Evolutionary conservation across 768 basidiomycete genomes (phyloP).

Genomic region (Tylopilus rubrobrunneus): DNA sequence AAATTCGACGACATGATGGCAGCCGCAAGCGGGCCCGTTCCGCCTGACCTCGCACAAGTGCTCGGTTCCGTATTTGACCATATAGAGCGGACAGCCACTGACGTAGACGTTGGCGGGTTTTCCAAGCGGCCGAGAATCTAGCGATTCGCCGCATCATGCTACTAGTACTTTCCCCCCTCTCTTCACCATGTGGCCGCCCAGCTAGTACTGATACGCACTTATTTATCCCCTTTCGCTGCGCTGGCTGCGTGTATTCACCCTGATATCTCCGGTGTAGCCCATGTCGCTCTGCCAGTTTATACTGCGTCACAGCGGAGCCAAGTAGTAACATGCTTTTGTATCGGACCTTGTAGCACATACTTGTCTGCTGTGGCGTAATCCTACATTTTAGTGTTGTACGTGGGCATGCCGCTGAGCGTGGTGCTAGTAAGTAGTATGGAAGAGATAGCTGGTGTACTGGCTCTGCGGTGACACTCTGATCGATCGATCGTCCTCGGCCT

Average conservation of each 20-base stretch:
- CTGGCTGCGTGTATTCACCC: background rate
- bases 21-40: slow-evolving; percentile 28
- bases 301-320: background rate
- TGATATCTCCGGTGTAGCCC: background rate
- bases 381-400: no score
- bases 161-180: background rate
- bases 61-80: slow-evolving; percentile 33
- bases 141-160: background rate
- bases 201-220: background rate
- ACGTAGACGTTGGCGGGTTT: slow-evolving; percentile 22
- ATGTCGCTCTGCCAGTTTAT: slow-evolving; percentile 1
- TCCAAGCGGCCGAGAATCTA: slow-evolving; percentile 28
- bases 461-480: no score
- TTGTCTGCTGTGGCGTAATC: slow-evolving; percentile 6
- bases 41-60: slow-evolving; percentile 30
- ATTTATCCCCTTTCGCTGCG: slow-evolving; percentile 1
- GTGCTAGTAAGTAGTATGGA: no score
- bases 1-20: slow-evolving; percentile 32
- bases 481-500: no score
- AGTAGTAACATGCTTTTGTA: slow-evolving; percentile 11
- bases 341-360: slow-evolving; percentile 11
- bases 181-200: background rate
- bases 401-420: no score
- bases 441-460: no score
- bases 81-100: slow-evolving; percentile 29